Evolutionary conservation across 306 rosid species (phyloP).

Genomic region (Oemleria cerasiformis): DNA sequence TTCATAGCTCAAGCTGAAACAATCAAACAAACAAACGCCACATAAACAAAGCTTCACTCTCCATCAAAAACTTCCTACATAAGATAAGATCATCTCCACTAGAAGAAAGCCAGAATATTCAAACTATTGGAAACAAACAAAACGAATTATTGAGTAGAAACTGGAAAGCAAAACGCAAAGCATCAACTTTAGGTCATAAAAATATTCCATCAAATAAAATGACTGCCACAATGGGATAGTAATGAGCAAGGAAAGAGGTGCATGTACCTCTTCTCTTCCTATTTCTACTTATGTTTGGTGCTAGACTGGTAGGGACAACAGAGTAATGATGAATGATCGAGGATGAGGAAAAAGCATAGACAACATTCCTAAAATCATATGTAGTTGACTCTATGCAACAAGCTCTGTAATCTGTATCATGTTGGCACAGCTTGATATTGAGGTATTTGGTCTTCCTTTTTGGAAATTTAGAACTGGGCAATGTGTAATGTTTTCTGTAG

Average conservation of each 20-base stretch:
- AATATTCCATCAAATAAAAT: not conserved
- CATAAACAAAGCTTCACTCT: not conserved
- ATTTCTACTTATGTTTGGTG: too few relatives aligned
- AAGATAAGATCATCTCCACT: not conserved
- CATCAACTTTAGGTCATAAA: not conserved
- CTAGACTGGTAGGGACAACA: too few relatives aligned
- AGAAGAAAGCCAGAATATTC: not conserved
- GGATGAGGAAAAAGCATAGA: too few relatives aligned
- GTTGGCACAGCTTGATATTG: too few relatives aligned
- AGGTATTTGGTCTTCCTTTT: too few relatives aligned
- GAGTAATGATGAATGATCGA: too few relatives aligned
- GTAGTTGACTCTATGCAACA: too few relatives aligned
- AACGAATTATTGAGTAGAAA: not conserved
- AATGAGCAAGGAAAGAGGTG: not conserved
- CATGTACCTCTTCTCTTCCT: too few relatives aligned
- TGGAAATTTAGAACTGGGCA: too few relatives aligned
- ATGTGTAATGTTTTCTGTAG: too few relatives aligned
- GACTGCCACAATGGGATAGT: not conserved
- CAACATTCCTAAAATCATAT: too few relatives aligned
- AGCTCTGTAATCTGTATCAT: too few relatives aligned
- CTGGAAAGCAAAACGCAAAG: not conserved
- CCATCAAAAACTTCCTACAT: not conserved
- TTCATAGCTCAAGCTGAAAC: constrained; percentile 9
- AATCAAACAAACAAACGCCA: not conserved
- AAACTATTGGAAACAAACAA: not conserved